These are phyloP conservation scores for Candida nemodendra DNA, from an alignment of 805 yeast genomes.

Conservation along the genomic window DNA sequence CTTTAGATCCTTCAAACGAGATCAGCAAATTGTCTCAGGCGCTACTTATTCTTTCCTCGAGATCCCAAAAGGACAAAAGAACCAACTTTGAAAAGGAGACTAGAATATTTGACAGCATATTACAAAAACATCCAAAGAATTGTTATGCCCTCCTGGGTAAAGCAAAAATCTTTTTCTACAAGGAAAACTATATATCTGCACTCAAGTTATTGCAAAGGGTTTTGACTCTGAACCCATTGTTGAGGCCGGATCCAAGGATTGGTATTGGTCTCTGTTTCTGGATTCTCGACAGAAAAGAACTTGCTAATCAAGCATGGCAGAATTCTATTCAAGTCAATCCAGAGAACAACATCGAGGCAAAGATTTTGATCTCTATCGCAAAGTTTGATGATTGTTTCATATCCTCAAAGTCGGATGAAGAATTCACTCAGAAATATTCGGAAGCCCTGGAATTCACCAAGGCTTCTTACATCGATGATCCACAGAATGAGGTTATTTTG, in stretches of 20 bases:
- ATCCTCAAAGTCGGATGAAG: constrained; percentile 54
- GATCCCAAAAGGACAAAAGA: constrained; percentile 57
- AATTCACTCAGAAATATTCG: constrained; percentile 59
- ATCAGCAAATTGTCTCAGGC: constrained; percentile 66
- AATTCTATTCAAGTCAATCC: constrained; percentile 70
- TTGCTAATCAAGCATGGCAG: constrained; percentile 83
- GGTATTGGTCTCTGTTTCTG: constrained; percentile 95
- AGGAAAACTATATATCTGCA: constrained; percentile 70
- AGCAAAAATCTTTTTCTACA: constrained; percentile 75
- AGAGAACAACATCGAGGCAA: constrained; percentile 52
- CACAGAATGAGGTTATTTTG: constrained; percentile 59
- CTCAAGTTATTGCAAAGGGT: constrained; percentile 82
- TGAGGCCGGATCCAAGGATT: constrained; percentile 88
- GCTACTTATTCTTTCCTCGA: constrained; percentile 57
- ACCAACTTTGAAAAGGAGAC: constrained; percentile 71
- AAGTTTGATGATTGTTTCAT: constrained; percentile 63
- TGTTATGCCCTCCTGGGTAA: constrained; percentile 77
- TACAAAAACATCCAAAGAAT: constrained; percentile 55
- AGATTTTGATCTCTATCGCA: constrained; percentile 63
- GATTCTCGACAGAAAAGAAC: constrained; percentile 72
- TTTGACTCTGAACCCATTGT: constrained; percentile 68
- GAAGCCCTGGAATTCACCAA: constrained; percentile 53
- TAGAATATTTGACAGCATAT: constrained; percentile 62
- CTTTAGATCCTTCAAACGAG: constrained; percentile 44
- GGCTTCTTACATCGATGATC: constrained; percentile 39